Percentiles rank a stretch among this genome's conserved stretches.
Conservation (phyloP, 768 basidiomycete species). For the Steccherinum ochraceum region DNA sequence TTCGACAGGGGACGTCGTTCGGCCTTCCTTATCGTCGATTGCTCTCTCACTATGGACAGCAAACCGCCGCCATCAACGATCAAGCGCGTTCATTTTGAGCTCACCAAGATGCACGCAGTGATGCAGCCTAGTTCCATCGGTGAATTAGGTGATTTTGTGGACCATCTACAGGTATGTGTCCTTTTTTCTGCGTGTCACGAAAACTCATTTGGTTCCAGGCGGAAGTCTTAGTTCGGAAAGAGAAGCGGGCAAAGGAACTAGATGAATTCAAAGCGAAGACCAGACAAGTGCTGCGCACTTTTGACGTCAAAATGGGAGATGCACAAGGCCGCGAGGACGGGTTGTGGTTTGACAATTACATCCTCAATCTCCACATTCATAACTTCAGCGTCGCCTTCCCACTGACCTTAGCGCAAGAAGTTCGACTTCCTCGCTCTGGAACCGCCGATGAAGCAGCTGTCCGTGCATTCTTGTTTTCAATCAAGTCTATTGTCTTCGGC, state of each 20-base stretch:
- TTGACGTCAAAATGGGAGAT: constrained; percentile 57
- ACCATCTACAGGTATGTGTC: constrained; percentile 64
- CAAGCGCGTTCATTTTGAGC: constrained; percentile 40
- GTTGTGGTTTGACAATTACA: constrained; percentile 52
- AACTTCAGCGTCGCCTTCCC: constrained; percentile 92
- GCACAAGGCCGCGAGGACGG: constrained; percentile 21
- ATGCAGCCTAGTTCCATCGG: constrained; percentile 93
- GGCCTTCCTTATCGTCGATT: constrained; percentile 81
- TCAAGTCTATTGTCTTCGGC: constrained; percentile 67
- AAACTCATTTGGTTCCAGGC: constrained; percentile 36
- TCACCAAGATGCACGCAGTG: constrained; percentile 83
- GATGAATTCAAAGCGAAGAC: constrained; percentile 82
- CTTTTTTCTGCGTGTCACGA: constrained; percentile 1
- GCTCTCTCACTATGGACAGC: constrained; percentile 31
- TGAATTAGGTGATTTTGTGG: constrained; percentile 84
- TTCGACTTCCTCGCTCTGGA: constrained; percentile 41
- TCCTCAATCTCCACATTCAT: constrained; percentile 46
- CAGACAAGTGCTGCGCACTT: constrained; percentile 62
- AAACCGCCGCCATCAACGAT: constrained; percentile 2
- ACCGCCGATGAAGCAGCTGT: constrained; percentile 39
- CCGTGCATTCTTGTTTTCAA: constrained; percentile 82
- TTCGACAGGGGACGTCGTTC: constrained; percentile 61
- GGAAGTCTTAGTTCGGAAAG: constrained; percentile 68
- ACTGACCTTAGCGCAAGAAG: constrained; percentile 53
- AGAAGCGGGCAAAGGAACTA: constrained; percentile 72